Base-by-base conservation (phyloP, 345 rosid species). In the Euphorbia pulcherrima region DNA sequence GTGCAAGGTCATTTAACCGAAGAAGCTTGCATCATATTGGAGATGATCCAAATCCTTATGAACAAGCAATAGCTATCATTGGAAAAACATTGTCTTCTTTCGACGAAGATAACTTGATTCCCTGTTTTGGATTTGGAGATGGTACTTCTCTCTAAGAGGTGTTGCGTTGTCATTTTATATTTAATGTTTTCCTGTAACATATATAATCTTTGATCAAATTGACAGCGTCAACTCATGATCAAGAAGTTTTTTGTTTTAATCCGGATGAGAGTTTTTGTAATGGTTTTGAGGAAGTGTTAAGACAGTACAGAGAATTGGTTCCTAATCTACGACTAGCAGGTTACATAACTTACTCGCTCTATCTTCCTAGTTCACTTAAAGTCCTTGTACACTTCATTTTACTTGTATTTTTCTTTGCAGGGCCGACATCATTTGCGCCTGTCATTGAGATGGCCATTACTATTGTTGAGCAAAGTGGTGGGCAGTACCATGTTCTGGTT, bases 341-440 rank as follows among this genome's bases (percentile, higher is more conserved):
- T 91, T 50, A 28, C 20, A 55, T 67, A 46, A 46, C 65, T 57
- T 9, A 8, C 17, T 50, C 41, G 29, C 30, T 27, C 54, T 26
- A 8, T 6, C 14, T 44, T 44, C 18, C 26, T 47, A 10, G 5
- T 46, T 23, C 26, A n/a, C 30, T 26, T 63, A 18, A 29, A 62
- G 51, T 71, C 50, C 53, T 52, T 40, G 14, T 51, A 14, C 26
- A 51, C 48, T 40, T 37, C 33, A 62, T 23, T 64, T 44, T 6
- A 35, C 11, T 65, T 39, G 16, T 6, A 4, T 50, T 24, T 65
- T 40, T 70, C 65, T 56, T 52, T 66, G 58, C 78, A 92, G 98
- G 98, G 5, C 98, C 98, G 7, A 94, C 99, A n/a, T 91, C 99
- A 3, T 94, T 94, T 85, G 97, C 97, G 6, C 97, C 99, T 0